Conservation (phyloP, 768 basidiomycete species). For the Auricularia auricula-judae region DNA sequence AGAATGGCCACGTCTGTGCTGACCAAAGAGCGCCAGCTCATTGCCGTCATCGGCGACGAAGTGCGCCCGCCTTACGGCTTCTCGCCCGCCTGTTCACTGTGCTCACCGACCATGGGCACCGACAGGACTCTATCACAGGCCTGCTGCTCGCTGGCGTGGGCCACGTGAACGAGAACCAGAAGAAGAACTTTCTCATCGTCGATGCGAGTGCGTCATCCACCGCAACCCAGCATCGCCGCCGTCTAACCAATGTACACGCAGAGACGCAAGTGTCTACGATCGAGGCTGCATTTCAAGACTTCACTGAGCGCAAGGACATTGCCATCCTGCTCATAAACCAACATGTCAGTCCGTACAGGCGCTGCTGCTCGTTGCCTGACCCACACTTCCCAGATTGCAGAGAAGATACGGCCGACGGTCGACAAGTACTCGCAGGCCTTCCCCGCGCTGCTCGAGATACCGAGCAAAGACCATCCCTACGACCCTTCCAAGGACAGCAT, state of each 20-base stretch:
- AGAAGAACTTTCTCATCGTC: conserved; percentile 96
- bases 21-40: conserved; percentile 50
- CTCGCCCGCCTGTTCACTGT: not conserved
- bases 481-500: conserved; percentile 95
- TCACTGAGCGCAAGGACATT: conserved; percentile 87
- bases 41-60: conserved; percentile 98
- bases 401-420: conserved; percentile 90
- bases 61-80: conserved; percentile 28
- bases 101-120: not conserved
- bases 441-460: conserved; percentile 94
- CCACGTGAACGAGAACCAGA: conserved; percentile 78
- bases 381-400: conserved; percentile 62
- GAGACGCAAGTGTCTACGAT: conserved; percentile 88
- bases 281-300: conserved; percentile 88
- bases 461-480: conserved; percentile 97
- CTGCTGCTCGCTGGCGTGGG: conserved; percentile 91
- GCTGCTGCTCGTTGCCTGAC: not conserved
- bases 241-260: conserved; percentile 19
- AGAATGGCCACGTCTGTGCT: not conserved
- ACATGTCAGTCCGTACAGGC: conserved; percentile 50
- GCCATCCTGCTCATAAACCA: conserved; percentile 98
- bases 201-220: conserved; percentile 64
- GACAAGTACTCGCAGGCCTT: conserved; percentile 95
- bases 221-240: not conserved
- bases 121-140: conserved; percentile 93